Percentiles rank a stretch among this genome's conserved stretches.
Conservation (phyloP, 2,329 filamentous ascomycete genomes). For the Pyricularia grisea region DNA sequence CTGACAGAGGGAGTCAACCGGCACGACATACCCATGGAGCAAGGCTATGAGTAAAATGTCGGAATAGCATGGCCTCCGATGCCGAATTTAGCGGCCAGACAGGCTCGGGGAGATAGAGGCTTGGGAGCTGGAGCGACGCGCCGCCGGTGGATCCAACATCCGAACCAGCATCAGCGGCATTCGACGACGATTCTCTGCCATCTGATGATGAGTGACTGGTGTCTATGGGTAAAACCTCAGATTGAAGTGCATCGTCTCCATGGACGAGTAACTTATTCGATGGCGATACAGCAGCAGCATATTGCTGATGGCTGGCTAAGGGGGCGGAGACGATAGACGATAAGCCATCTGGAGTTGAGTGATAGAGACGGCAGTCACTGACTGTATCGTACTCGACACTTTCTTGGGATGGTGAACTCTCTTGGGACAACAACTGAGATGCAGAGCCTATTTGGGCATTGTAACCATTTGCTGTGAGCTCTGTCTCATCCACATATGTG, state of each 20-base stretch:
- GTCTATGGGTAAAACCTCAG: neutral
- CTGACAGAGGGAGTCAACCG: neutral
- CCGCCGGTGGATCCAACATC: neutral
- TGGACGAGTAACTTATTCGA: constrained; percentile 18
- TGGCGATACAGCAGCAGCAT: constrained; percentile 12
- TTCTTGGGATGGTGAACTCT: neutral
- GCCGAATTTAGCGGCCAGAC: constrained; percentile 18
- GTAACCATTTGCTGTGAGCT: neutral
- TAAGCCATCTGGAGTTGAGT: neutral
- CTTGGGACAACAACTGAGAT: neutral
- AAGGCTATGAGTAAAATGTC: constrained; percentile 23
- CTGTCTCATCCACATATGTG: constrained; percentile 4
- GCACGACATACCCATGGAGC: constrained; percentile 21
- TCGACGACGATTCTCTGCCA: neutral
- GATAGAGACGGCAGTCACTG: neutral
- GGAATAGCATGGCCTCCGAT: constrained; percentile 19
- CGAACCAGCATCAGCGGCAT: neutral
- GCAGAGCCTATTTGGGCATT: neutral
- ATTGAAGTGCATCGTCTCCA: constrained; percentile 9
- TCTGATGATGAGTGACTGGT: neutral
- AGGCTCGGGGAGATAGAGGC: constrained; percentile 14
- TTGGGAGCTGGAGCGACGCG: neutral
- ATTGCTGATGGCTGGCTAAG: neutral
- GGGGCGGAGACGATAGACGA: neutral
- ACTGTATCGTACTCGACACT: constrained; percentile 6